These are phyloP conservation scores for Rhizopogon vinicolor DNA, from an alignment of 768 basidiomycete species.

Conservation along the genomic window DNA sequence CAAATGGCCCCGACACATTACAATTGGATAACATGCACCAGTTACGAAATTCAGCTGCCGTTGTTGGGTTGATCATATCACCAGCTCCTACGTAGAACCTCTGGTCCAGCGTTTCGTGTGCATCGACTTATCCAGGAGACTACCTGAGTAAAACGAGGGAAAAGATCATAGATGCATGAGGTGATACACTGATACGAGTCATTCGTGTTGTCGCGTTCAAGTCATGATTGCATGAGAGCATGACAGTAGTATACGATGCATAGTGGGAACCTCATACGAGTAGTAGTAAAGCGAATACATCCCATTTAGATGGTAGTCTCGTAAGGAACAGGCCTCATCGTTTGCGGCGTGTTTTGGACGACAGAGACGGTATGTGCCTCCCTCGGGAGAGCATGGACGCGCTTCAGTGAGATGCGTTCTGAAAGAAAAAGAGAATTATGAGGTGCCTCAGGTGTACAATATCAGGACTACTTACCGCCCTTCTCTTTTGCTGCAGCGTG, in stretches of 20 bases:
- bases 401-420: conserved; percentile 85
- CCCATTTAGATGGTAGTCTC: conserved; percentile 89
- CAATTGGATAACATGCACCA: too few relatives aligned
- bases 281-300: conserved; percentile 2
- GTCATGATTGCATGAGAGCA: conserved; percentile 18
- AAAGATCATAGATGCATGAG: neutral
- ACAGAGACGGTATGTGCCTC: conserved; percentile 71
- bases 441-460: neutral
- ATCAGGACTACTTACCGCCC: conserved; percentile 51
- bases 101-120: too few relatives aligned
- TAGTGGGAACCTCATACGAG: conserved; percentile 6
- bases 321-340: conserved; percentile 89
- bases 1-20: too few relatives aligned
- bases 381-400: conserved; percentile 80
- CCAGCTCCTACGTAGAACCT: too few relatives aligned
- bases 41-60: too few relatives aligned
- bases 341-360: conserved; percentile 79
- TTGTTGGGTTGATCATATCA: too few relatives aligned
- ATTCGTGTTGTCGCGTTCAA: neutral
- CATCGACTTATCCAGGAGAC: too few relatives aligned
- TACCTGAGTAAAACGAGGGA: too few relatives aligned
- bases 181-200: too few relatives aligned
- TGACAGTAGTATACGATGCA: conserved; percentile 15
- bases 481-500: conserved; percentile 85
- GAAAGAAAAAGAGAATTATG: conserved; percentile 1